phyloP scores from a whole-genome alignment of 176 grass and related monocot genomes.

The Stipa capillata region DNA sequence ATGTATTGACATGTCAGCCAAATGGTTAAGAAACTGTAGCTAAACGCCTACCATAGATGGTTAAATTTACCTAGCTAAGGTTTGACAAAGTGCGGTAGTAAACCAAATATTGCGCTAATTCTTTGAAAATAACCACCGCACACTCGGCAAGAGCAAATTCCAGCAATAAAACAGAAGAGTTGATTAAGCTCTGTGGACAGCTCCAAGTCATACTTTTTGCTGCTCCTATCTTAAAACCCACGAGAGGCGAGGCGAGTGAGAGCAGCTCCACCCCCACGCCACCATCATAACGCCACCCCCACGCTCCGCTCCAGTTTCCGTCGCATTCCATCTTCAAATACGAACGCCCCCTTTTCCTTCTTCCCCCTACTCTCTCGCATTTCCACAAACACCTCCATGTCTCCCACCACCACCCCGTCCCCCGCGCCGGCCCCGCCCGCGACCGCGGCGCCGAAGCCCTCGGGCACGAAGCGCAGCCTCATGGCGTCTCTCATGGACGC shows the following conservation, averaged over 20 bases:
- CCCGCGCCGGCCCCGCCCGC: neutral
- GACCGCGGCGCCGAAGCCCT: too few relatives aligned
- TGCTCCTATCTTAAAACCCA: neutral
- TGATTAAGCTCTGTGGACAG: too few relatives aligned
- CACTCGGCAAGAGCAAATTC: too few relatives aligned
- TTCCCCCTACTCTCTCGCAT: neutral
- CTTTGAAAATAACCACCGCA: too few relatives aligned
- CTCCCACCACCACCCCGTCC: slow-evolving; percentile 28
- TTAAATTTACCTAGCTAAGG: too few relatives aligned
- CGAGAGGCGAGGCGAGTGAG: neutral
- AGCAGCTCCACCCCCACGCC: slow-evolving; percentile 32
- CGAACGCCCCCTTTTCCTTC: slow-evolving; percentile 1
- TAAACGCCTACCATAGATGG: too few relatives aligned
- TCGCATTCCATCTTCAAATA: neutral
- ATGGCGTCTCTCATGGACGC: slow-evolving; percentile 79
- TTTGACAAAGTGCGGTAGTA: too few relatives aligned
- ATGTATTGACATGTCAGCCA: too few relatives aligned
- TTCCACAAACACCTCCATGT: slow-evolving; percentile 14
- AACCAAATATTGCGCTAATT: too few relatives aligned
- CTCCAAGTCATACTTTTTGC: neutral
- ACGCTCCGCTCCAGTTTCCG: neutral
- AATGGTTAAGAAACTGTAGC: too few relatives aligned
- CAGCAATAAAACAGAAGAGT: too few relatives aligned
- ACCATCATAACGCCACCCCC: slow-evolving; percentile 25
- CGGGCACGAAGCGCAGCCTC: slow-evolving; percentile 58